Conservation (phyloP, 148 eudicot genomes). For the Arctostaphylos glauca region DNA sequence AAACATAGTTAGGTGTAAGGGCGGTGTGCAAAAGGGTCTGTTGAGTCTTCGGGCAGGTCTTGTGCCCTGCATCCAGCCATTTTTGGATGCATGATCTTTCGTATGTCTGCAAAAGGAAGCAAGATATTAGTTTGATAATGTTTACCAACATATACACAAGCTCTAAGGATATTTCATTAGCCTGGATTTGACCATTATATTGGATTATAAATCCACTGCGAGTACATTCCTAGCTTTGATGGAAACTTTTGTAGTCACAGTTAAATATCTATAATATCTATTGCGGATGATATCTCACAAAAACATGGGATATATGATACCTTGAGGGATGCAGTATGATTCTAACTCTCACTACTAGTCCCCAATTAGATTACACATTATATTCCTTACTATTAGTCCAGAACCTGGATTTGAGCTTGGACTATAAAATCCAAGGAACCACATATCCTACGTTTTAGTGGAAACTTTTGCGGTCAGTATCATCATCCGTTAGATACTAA, state of each 20-base stretch:
- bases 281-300: background rate
- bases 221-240: background rate
- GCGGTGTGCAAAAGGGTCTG: conserved; percentile 58
- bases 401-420: background rate
- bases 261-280: background rate
- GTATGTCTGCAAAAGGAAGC: conserved; percentile 62
- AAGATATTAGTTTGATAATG: background rate
- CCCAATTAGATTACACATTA: background rate
- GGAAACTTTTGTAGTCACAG: background rate
- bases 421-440: background rate
- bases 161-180: background rate
- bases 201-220: background rate
- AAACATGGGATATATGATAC: background rate
- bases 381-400: background rate
- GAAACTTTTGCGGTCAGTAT: background rate
- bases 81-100: conserved; percentile 89
- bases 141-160: background rate
- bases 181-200: background rate
- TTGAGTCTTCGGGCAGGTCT: conserved; percentile 90
- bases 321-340: background rate
- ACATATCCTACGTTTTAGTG: background rate
- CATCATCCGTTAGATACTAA: background rate
- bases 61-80: conserved; percentile 79
- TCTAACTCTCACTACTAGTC: background rate
- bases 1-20: conserved; percentile 82